Base-by-base conservation (phyloP, 768 basidiomycete genomes). In the Hypholoma sublateritium region DNA sequence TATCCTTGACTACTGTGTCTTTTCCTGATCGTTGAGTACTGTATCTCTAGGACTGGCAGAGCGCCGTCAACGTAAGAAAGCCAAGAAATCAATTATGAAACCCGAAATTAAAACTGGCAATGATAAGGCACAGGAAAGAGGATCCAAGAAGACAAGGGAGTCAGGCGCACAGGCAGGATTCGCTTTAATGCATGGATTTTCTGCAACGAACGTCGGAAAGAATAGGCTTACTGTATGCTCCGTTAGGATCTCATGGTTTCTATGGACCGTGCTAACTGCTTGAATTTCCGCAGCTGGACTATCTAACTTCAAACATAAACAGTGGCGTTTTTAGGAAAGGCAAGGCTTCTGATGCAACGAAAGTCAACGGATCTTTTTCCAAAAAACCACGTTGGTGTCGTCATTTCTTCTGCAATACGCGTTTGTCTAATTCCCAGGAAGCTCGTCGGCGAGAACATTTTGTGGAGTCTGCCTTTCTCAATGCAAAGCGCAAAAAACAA, bases 171-270 rank as follows among this genome's bases (percentile, higher is more conserved):
- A 80, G 8, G 70, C 79, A 1, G 83, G 79, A 4, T 73, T 88
- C 34, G 85, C 86, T 0, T 73, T 89, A 24, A 84, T 89, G 83
- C 84, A 88, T 59, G 85, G 85, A 0, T 87, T 88, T 65, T 70
- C 77, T 14, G 81, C 87, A 0, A 80, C 78, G 5, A 88, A 86
- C 59, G 77, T 89, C 2, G 83, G 85, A 13, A 80, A 77, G 51
- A 77, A 80, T 55, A 79, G 88, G 39, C 65, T 89, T 11, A 89
- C 87, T 53, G 87, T 88, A 62, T 48, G 77, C 65, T 13, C 28
- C 9, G 28, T 9, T 32, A 32, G 28, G 5, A 32, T 32, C 5
- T 32, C 28, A 32, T 32, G 9, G 28, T 7, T 32, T 32, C 28
- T 9, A 32, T 7, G 28, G 28, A 32, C 5, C 1, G 8, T 19